A percentile compares a stretch with the other conserved stretches of the same genome.
These are phyloP conservation scores for Naganishia sp. DNA, from an alignment of 1,284 basidiomycete species.

Conservation along the genomic window DNA sequence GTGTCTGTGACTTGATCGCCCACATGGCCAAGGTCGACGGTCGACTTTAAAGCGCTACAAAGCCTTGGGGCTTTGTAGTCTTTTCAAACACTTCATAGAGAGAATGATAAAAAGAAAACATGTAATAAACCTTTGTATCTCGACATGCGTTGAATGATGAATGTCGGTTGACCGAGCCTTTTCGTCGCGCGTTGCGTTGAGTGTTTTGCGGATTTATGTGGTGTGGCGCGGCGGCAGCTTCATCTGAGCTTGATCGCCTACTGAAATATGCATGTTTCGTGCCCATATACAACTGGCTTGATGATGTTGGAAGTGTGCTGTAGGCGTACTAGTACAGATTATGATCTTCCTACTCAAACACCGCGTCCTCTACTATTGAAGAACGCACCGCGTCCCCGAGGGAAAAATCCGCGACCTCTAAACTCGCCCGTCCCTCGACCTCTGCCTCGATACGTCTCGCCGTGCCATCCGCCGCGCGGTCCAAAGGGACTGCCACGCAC, in stretches of 20 bases:
- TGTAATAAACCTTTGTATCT: conserved; percentile 16
- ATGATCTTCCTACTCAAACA: neutral
- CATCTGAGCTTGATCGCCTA: too few relatives aligned
- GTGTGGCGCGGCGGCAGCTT: too few relatives aligned
- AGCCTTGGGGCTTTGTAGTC: neutral
- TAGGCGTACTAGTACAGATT: too few relatives aligned
- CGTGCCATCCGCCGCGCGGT: conserved; percentile 29
- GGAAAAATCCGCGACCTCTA: conserved; percentile 20
- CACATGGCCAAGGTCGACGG: conserved; percentile 76
- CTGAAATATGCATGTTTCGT: too few relatives aligned
- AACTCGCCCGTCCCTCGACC: conserved; percentile 25
- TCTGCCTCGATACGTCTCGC: conserved; percentile 24
- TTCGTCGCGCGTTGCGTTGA: too few relatives aligned
- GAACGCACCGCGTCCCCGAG: conserved; percentile 17
- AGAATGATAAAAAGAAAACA: conserved; percentile 2
- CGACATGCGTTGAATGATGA: conserved; percentile 18
- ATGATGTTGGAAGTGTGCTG: neutral
- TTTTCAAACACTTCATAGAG: conserved; percentile 13
- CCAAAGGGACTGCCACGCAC: conserved; percentile 18
- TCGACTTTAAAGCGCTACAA: conserved; percentile 38
- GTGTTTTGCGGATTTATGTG: too few relatives aligned
- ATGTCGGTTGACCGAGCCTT: neutral
- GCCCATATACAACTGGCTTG: conserved; percentile 13
- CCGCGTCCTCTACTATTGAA: conserved; percentile 22
- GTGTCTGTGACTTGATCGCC: conserved; percentile 87